Evolutionary conservation across 179 eudicot species (phyloP).

Genomic region (Amaranthus tricolor): DNA sequence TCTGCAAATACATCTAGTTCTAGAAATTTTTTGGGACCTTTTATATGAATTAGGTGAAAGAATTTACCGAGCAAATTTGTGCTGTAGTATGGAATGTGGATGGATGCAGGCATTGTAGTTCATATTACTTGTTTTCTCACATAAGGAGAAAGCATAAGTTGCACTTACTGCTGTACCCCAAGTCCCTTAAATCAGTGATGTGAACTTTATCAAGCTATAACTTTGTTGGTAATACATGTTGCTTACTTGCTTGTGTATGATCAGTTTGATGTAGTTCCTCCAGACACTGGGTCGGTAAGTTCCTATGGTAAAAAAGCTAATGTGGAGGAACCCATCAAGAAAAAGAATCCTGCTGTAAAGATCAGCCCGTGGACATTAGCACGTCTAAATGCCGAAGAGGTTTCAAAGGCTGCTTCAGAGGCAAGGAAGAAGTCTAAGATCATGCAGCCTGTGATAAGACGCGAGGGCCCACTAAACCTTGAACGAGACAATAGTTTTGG

Average conservation of each 20-base stretch:
- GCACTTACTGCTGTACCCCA: too few relatives aligned
- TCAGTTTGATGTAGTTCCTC: conserved; percentile 95
- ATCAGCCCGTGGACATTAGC: conserved; percentile 98
- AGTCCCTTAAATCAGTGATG: too few relatives aligned
- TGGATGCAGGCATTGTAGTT: too few relatives aligned
- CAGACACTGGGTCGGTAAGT: conserved; percentile 86
- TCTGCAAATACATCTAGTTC: too few relatives aligned
- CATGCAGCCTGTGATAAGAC: conserved; percentile 62
- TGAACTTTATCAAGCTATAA: too few relatives aligned
- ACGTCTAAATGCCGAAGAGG: conserved; percentile 86
- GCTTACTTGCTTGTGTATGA: conserved; percentile 12
- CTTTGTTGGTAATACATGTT: conserved; percentile 4
- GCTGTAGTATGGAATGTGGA: too few relatives aligned
- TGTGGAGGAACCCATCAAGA: conserved; percentile 65
- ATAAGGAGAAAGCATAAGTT: too few relatives aligned
- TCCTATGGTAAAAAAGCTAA: conserved; percentile 67
- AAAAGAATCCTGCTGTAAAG: conserved; percentile 77
- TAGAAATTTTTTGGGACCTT: too few relatives aligned
- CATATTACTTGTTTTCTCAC: too few relatives aligned
- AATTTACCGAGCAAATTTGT: too few relatives aligned
- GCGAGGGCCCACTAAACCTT: conserved; percentile 33
- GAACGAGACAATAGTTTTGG: conserved; percentile 61
- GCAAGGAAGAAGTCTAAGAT: conserved; percentile 94
- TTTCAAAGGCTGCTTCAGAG: conserved; percentile 89
- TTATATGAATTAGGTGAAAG: too few relatives aligned